phyloP scores from a whole-genome alignment of 2,329 filamentous ascomycete genomes.

The Alternaria sp. region DNA sequence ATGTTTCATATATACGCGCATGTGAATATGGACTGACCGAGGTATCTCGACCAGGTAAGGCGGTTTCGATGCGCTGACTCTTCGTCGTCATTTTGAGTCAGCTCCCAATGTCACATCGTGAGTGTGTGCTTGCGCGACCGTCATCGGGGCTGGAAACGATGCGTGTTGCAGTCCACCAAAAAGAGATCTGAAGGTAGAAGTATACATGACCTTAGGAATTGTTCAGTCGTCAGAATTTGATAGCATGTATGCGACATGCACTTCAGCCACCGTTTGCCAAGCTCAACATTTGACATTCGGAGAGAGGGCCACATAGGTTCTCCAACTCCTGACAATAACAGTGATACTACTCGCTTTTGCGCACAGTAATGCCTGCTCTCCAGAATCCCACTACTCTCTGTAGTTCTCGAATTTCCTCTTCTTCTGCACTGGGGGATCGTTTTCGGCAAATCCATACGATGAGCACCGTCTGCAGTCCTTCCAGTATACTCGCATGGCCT shows the following conservation, averaged over 20 bases:
- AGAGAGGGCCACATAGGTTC: not conserved
- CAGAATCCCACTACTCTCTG: rapidly evolving
- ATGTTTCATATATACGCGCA: not conserved
- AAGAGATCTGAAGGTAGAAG: too few species aligned
- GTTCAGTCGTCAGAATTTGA: not conserved
- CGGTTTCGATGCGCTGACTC: not conserved
- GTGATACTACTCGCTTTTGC: too few species aligned
- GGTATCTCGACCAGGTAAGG: not conserved
- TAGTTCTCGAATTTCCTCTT: not conserved
- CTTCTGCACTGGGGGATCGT: not conserved
- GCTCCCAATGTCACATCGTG: not conserved
- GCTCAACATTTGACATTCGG: not conserved
- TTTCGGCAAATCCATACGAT: not conserved
- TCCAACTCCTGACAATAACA: too few species aligned
- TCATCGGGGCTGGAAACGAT: not conserved
- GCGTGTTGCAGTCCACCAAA: too few species aligned
- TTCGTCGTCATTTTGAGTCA: not conserved
- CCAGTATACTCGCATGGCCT: too few species aligned
- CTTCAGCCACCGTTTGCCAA: not conserved
- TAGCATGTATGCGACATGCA: not conserved
- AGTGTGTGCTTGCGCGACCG: not conserved
- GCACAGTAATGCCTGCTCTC: too few species aligned
- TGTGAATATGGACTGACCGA: not conserved
- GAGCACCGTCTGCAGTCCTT: not conserved
- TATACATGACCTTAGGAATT: not conserved